Evolutionary conservation across 441 rosid genomes (phyloP).

Genomic region (Pelargonium cotyledonis): DNA sequence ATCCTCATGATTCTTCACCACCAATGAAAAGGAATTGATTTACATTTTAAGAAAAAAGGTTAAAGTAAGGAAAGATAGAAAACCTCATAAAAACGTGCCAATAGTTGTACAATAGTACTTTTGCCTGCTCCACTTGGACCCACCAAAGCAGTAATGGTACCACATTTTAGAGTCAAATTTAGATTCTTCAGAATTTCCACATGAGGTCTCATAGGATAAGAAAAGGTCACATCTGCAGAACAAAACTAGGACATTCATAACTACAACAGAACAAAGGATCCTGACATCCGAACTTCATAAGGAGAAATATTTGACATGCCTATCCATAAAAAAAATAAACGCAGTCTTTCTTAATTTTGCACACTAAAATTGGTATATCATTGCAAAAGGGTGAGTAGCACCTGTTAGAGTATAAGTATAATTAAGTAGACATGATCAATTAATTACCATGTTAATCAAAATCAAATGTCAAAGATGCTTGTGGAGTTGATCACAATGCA

Average conservation of each 20-base stretch:
- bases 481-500: slow-evolving; percentile 9
- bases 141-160: slow-evolving; percentile 86
- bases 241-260: slow-evolving; percentile 19
- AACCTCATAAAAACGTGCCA: slow-evolving; percentile 94
- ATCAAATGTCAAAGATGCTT: not conserved
- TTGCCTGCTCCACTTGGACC: slow-evolving; percentile 97
- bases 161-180: slow-evolving; percentile 58
- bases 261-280: not conserved
- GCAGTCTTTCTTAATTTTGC: not conserved
- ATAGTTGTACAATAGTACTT: slow-evolving; percentile 84
- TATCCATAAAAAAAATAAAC: not conserved
- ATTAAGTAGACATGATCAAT: not conserved
- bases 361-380: not conserved
- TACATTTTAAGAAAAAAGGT: slow-evolving; percentile 5
- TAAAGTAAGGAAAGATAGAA: not conserved
- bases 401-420: not conserved
- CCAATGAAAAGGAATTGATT: slow-evolving; percentile 7
- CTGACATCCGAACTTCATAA: not conserved
- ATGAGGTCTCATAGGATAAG: slow-evolving; percentile 82
- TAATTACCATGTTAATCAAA: slow-evolving; percentile 1
- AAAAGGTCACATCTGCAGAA: slow-evolving; percentile 69
- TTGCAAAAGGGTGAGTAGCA: not conserved
- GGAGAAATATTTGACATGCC: not conserved
- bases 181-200: slow-evolving; percentile 66
- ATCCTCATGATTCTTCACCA: slow-evolving; percentile 10